Conservation (phyloP, 306 rosid species). For the Prunus mongolica region DNA sequence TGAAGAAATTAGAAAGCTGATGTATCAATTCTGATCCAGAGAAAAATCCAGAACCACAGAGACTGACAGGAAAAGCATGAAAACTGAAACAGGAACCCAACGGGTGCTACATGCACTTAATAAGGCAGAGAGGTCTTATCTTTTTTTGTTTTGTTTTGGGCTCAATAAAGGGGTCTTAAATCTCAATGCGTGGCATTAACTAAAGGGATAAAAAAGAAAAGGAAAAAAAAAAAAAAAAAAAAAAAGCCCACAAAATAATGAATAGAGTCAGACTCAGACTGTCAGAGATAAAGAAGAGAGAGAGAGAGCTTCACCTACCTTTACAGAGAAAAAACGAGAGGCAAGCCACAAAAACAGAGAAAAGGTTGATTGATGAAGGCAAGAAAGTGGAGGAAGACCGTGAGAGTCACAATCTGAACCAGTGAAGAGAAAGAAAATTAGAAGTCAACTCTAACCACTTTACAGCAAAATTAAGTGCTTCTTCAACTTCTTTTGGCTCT, state of each 20-base stretch:
- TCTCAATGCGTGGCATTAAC: constrained; percentile 24
- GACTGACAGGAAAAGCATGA: background rate
- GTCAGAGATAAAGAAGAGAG: constrained; percentile 28
- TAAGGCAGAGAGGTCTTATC: background rate
- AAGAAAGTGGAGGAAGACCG: constrained; percentile 43
- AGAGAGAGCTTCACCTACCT: constrained; percentile 33
- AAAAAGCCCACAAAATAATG: constrained; percentile 42
- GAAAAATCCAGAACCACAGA: background rate
- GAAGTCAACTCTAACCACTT: constrained; percentile 57
- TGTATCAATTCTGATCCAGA: background rate
- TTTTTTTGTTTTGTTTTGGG: no score
- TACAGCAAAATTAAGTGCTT: constrained; percentile 30
- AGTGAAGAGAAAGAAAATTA: constrained; percentile 13
- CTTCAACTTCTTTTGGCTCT: background rate
- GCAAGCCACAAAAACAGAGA: constrained; percentile 20
- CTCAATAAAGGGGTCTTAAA: background rate
- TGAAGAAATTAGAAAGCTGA: background rate
- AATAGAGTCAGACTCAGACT: constrained; percentile 15
- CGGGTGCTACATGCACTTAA: background rate
- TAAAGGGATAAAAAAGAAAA: constrained; percentile 7
- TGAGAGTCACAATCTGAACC: constrained; percentile 35
- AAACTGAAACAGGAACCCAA: background rate
- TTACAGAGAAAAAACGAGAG: constrained; percentile 18
- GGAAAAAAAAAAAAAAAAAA: background rate
- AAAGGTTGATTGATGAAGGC: constrained; percentile 43